phyloP scores from a whole-genome alignment of 345 rosid genomes.

The Citrus medica region DNA sequence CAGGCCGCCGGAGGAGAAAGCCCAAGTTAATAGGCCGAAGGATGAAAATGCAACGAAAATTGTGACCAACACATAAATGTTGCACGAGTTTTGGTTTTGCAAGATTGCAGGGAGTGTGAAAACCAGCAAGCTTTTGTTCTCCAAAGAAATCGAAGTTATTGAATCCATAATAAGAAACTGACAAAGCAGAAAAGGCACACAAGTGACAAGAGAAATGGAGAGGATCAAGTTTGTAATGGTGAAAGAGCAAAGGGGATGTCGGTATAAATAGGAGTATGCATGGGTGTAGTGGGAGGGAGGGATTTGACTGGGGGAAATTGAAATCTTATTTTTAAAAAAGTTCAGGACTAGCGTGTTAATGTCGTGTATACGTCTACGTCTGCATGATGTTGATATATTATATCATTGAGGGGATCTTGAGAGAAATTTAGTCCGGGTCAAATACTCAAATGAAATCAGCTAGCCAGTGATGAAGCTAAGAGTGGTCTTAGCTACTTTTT shows the following conservation, averaged over 20 bases:
- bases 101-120: conserved; percentile 27
- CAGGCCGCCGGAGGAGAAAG: conserved; percentile 31
- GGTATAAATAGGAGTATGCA: not conserved
- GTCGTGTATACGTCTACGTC: not conserved
- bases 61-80: conserved; percentile 7
- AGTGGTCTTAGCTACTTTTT: too few species aligned
- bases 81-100: conserved; percentile 10
- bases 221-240: not conserved
- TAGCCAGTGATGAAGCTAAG: not conserved
- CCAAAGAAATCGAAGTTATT: not conserved
- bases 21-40: conserved; percentile 26
- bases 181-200: not conserved
- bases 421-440: not conserved
- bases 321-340: not conserved
- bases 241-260: not conserved
- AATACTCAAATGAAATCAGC: not conserved
- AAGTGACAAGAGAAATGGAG: not conserved
- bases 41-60: conserved; percentile 15
- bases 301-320: not conserved
- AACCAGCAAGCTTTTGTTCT: conserved; percentile 28
- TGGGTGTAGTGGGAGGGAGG: not conserved
- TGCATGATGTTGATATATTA: not conserved
- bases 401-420: not conserved
- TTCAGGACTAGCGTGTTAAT: not conserved
- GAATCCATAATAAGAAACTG: not conserved